These are phyloP conservation scores for Letharia lupina DNA, from an alignment of 495 filamentous ascomycete species.

Conservation along the genomic window DNA sequence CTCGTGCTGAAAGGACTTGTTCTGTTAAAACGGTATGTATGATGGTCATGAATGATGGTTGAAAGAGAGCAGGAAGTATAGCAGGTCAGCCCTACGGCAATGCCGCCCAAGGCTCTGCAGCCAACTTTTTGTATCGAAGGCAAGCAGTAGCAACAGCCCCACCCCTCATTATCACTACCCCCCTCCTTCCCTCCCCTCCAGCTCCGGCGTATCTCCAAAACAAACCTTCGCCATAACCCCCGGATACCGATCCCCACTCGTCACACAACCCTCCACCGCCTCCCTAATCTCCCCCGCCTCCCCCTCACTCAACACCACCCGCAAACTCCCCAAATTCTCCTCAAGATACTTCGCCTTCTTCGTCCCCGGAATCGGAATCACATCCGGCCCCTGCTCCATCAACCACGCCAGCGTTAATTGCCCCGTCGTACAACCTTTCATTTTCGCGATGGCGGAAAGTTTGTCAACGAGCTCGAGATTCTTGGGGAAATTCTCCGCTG, in stretches of 20 bases:
- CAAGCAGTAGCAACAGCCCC: too few relatives aligned
- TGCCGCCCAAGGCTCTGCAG: too few relatives aligned
- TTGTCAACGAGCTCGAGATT: conserved; percentile 37
- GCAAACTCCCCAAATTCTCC: conserved; percentile 44
- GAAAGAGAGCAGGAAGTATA: too few relatives aligned
- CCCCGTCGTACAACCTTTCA: conserved; percentile 37
- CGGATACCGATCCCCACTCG: conserved; percentile 33
- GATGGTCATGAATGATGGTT: too few relatives aligned
- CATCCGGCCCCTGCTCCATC: conserved; percentile 41
- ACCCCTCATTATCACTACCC: not conserved
- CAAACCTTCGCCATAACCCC: conserved; percentile 3
- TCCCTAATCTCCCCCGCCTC: conserved; percentile 42
- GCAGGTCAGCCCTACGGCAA: too few relatives aligned
- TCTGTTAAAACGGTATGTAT: too few relatives aligned
- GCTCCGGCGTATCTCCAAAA: conserved; percentile 17
- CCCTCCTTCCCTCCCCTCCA: not conserved
- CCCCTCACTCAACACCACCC: conserved; percentile 39
- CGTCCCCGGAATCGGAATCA: conserved; percentile 51
- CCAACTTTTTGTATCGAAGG: too few relatives aligned
- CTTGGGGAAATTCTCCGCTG: conserved; percentile 39
- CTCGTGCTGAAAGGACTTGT: too few relatives aligned
- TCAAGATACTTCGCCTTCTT: conserved; percentile 45
- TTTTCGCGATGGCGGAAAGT: conserved; percentile 35
- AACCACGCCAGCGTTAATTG: conserved; percentile 47
- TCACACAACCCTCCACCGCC: conserved; percentile 32